Base-by-base conservation (phyloP, 257 asterid genomes). In the Nicotiana attenuata region DNA sequence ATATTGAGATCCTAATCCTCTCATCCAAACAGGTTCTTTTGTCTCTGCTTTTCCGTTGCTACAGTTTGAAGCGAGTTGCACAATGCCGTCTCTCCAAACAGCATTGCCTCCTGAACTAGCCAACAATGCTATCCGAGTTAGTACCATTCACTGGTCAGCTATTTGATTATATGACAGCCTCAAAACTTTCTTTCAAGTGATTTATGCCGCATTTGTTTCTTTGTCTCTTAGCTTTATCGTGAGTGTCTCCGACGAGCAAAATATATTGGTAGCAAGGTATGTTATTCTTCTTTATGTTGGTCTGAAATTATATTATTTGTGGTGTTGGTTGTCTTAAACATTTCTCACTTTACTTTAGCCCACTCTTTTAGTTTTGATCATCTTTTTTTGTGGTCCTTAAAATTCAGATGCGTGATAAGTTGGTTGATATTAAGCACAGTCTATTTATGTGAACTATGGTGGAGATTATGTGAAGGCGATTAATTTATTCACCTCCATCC, bases 41-140 rank as follows among this genome's bases (percentile, higher is more conserved):
- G 15, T 73, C 24, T 73, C 61, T 73, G 4, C 16, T 22, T 71
- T 73, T 47, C 24, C 59, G 8, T 13, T 45, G 79, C 57, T n/a
- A 71, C 35, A n/a, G 33, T 22, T 71, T 71, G 59, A 45, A 22
- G 26, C 52, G 35, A 45, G 78, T 71, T 41, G 78, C 78, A 64
- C 10, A 61, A 96, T 96, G 97, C 93, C 99, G 76, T 92, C 98
- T 77, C 90, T 95, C 78, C 97, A 93, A 87, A 89, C 97, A 50
- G 94, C 98, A 15, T 85, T 95, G 87, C 98, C 99, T 47, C 98
- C 99, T 55, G 99, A 94, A 89, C 97, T 96, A 16, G 99, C 98
- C 76, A 92, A 92, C 89, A 96, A 94, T 78, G 87, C 90, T 57
- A 86, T 94, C 85, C 87, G 98, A 85, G 98, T 95, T 29, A 84